phyloP scores from a whole-genome alignment of 2,329 filamentous ascomycete species.

The Ambrosiella cleistominuta region DNA sequence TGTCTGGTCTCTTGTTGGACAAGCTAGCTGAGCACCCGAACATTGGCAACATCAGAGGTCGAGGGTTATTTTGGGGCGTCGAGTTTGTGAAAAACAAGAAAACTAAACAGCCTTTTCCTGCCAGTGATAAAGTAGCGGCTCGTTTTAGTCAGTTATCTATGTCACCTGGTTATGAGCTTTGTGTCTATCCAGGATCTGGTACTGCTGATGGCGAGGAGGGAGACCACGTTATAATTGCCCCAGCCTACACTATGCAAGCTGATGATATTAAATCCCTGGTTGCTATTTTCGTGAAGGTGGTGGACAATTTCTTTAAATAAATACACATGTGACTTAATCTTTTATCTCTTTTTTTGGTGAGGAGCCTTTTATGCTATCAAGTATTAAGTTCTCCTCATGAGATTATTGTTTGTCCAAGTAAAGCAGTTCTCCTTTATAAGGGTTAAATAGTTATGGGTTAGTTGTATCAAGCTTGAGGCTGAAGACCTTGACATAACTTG shows the following conservation, averaged over 20 bases:
- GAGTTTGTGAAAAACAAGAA: slow-evolving; percentile 27
- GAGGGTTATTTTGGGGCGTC: slow-evolving; percentile 33
- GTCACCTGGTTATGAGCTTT: slow-evolving; percentile 17
- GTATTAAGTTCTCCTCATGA: no score
- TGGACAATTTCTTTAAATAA: not conserved
- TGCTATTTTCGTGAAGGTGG: not conserved
- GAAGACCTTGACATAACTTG: no score
- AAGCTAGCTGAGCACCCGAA: slow-evolving; percentile 27
- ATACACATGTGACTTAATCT: no score
- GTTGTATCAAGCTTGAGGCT: no score
- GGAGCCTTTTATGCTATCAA: no score
- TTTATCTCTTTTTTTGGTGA: no score
- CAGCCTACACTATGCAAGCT: slow-evolving; percentile 45
- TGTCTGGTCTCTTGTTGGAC: slow-evolving; percentile 24
- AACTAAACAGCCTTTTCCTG: slow-evolving; percentile 22
- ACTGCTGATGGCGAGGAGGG: slow-evolving; percentile 41
- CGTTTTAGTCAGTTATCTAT: not conserved
- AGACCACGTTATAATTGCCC: slow-evolving; percentile 53
- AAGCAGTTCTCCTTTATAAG: no score
- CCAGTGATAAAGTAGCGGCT: not conserved
- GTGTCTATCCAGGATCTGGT: slow-evolving; percentile 45
- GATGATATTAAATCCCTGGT: slow-evolving; percentile 30
- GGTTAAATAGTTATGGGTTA: no score
- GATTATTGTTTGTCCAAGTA: no score
- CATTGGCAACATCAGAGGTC: slow-evolving; percentile 44